Base-by-base conservation (phyloP, 163 green algal genomes). In the Volvox carteri region DNA sequence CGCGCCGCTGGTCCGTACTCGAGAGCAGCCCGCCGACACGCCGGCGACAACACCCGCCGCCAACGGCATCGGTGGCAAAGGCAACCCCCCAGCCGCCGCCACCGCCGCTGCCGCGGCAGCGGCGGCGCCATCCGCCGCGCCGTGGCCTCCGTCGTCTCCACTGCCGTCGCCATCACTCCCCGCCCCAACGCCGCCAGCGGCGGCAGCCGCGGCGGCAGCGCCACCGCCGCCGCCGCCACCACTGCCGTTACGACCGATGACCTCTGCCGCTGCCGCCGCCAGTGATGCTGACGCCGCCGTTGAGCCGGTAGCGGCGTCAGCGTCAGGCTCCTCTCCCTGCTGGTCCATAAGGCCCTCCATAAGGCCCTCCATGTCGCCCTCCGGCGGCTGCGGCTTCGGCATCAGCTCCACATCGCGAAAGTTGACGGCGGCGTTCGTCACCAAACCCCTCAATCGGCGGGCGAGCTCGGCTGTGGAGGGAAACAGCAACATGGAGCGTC, bases 341-440 rank as follows among this genome's bases (percentile, higher is more conserved):
- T 87, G 46, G 1, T 87, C 58, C 41, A 86, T 39, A 23, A n/a
- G n/a, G n/a, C 37, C n/a, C 6, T 84, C 75, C 75, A 84, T 35
- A 16, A 56, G 19, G 77, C 35, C n/a, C n/a, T n/a, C 77, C 33
- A 68, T 18, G 25, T 74, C 52, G 11, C 25, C 50, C 30, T 56
- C 78, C 37, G 39, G 16, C 28, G 79, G 19, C 6, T 33, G 58
- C 9, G 3, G 52, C 23, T 35, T 35, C n/a, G 83, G 68, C 35
- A 81, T 62, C 2, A 88, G 83, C 25, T 88, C 83, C 23, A 87
- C 62, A 33, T 81, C 68, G 8, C 83, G 67, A 28, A 88, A 88
- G 83, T 81, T 88, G 23, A 88, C 83, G 5, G 79, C 77, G 30
- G 62, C 18, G 42, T 42, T 46, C n/a, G 37, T 46, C 0, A 50